Base-by-base conservation (phyloP, 257 asterid genomes). In the Primulina eburnea region DNA sequence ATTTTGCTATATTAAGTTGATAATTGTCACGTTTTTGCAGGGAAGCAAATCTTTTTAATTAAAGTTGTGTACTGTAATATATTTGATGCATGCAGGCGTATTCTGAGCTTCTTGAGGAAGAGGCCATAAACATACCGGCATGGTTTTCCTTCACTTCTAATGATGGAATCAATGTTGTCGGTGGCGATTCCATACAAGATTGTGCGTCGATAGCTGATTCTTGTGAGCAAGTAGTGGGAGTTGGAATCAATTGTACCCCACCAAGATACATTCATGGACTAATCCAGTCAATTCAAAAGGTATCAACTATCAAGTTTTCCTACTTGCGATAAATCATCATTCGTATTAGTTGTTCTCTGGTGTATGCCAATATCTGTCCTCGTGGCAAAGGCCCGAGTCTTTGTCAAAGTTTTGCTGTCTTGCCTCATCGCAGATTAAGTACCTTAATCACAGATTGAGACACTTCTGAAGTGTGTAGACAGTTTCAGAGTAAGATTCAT, bases 211-310 rank as follows among this genome's bases (percentile, higher is more conserved):
- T 89, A 4, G 96, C 92, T 18, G 85, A 87, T 65, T 82, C 89
- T 2, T 87, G 92, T 18, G 70, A 70, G 20, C 80, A 71, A 62
- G 94, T 89, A 9, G 43, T 86, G 6, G 84, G 81, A 14, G 87
- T 92, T 43, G 96, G 97, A 63, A 79, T 87, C 81, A 92, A 92
- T 62, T 92, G 97, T 57, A 92, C 96, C 33, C 81, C 98, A 9
- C 98, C 98, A 3, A 80, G 96, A 82, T 80, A 64, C 78, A 80
- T 89, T 57, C 83, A 73, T 16, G 87, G 85, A 11, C 84, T 92
- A n/a, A 73, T 92, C 77, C 87, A 77, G 77, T 87, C 88, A 1
- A 79, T 92, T 33, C 71, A 34, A 57, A 72, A 62, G 90, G 96
- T 92, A 75, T 6, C 16, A 32, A 4, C 95, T 92, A 75, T 6